Conservation (phyloP, 345 rosid genomes). For the Corymbia maculata region DNA sequence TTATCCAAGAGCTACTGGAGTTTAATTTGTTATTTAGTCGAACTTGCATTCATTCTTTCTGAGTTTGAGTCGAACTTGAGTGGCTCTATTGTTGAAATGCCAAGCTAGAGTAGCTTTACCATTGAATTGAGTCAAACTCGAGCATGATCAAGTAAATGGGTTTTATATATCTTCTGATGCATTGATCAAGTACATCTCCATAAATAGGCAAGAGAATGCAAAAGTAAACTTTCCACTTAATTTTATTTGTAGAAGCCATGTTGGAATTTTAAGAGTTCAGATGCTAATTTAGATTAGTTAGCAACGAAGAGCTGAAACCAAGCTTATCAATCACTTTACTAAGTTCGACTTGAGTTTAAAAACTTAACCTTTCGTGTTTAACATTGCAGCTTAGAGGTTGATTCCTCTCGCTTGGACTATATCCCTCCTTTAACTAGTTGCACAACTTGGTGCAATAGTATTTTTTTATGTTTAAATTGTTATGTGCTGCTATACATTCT, state of each 20-base stretch:
- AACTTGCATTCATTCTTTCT: neutral
- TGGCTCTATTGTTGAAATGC: neutral
- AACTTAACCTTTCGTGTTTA: neutral
- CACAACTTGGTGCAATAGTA: rapidly evolving
- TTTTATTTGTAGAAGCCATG: neutral
- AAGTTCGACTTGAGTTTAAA: neutral
- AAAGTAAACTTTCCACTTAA: no score
- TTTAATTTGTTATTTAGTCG: neutral
- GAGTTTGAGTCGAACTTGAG: neutral
- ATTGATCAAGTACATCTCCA: neutral
- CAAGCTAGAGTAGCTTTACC: neutral
- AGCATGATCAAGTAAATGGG: neutral
- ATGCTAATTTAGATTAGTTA: neutral
- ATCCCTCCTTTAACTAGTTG: neutral
- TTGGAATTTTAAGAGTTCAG: neutral
- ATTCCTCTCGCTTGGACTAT: neutral
- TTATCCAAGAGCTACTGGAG: neutral
- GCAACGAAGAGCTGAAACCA: neutral
- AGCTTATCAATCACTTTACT: neutral
- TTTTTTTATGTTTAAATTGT: neutral
- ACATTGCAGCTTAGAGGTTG: neutral
- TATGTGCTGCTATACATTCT: neutral
- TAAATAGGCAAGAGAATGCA: neutral
- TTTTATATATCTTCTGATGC: neutral
- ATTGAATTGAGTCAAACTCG: neutral